Conservation (phyloP, 257 asterid species). For the Haberlea rhodopensis region DNA sequence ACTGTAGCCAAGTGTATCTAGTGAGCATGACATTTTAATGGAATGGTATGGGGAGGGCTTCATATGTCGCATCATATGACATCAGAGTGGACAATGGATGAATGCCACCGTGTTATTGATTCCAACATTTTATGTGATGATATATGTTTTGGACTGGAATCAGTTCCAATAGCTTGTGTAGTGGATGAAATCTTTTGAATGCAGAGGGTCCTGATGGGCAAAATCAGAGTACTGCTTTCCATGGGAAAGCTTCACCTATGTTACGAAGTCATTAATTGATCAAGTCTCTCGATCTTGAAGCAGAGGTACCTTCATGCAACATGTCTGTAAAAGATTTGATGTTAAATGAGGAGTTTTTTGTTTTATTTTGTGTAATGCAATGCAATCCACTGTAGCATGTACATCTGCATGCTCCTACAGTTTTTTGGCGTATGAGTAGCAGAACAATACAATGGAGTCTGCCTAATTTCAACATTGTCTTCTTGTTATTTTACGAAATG, state of each 20-base stretch:
- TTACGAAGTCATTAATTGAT: constrained; percentile 70
- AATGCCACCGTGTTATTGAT: constrained; percentile 81
- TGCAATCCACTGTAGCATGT: background rate
- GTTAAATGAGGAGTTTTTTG: no score
- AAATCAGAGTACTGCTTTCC: constrained; percentile 65
- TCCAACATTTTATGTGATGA: constrained; percentile 86
- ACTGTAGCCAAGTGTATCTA: constrained; percentile 70
- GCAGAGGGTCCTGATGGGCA: constrained; percentile 85
- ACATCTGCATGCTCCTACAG: constrained; percentile 7
- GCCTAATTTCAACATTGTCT: background rate
- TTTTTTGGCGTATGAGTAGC: constrained; percentile 9
- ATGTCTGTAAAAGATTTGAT: background rate
- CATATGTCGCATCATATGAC: constrained; percentile 45
- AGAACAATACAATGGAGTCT: constrained; percentile 9
- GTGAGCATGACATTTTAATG: constrained; percentile 75
- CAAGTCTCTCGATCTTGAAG: constrained; percentile 55
- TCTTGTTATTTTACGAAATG: constrained; percentile 12
- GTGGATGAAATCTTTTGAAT: constrained; percentile 85
- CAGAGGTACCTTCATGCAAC: constrained; percentile 53
- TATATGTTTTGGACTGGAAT: constrained; percentile 84
- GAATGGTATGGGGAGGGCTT: constrained; percentile 82
- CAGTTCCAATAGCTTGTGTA: constrained; percentile 85
- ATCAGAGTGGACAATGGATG: constrained; percentile 85
- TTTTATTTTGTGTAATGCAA: no score
- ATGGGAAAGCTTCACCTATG: constrained; percentile 92